Evolutionary conservation across 2,329 filamentous ascomycete species (phyloP).

Genomic region (Penicillium digitatum): DNA sequence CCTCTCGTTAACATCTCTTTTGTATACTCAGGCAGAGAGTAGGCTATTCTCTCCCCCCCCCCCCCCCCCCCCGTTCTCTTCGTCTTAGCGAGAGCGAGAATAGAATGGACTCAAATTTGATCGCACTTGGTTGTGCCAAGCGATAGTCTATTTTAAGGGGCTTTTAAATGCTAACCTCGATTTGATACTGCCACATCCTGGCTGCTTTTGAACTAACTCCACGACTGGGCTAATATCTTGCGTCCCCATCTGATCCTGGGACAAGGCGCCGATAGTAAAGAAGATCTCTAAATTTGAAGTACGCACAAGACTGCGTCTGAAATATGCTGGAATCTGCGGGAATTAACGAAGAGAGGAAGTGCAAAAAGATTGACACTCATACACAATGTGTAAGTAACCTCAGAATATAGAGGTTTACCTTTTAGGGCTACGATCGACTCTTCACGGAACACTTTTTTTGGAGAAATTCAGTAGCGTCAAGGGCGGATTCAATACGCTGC

Average conservation of each 20-base stretch:
- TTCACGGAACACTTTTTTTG: background rate
- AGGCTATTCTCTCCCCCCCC: background rate
- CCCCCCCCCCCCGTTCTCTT: background rate
- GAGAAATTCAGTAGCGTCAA: slow-evolving; percentile 1
- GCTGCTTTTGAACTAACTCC: background rate
- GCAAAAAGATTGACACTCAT: background rate
- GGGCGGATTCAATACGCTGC: slow-evolving; percentile 40
- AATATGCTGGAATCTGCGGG: background rate
- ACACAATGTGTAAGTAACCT: no score
- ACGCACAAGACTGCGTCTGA: background rate
- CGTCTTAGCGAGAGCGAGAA: background rate
- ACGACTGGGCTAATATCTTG: background rate
- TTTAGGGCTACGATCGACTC: slow-evolving; percentile 1
- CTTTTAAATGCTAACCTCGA: background rate
- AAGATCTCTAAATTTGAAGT: background rate
- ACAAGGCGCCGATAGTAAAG: background rate
- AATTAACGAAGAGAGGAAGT: background rate
- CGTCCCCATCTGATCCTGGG: background rate
- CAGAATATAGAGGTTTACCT: background rate
- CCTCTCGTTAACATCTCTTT: background rate
- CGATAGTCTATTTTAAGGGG: background rate
- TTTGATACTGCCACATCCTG: background rate
- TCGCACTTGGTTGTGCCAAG: background rate
- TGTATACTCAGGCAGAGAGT: background rate
- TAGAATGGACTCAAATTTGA: background rate